Percentiles rank a stretch among this genome's conserved stretches.
phyloP scores from a whole-genome alignment of 257 asterid species.

The Plantago elongata region DNA sequence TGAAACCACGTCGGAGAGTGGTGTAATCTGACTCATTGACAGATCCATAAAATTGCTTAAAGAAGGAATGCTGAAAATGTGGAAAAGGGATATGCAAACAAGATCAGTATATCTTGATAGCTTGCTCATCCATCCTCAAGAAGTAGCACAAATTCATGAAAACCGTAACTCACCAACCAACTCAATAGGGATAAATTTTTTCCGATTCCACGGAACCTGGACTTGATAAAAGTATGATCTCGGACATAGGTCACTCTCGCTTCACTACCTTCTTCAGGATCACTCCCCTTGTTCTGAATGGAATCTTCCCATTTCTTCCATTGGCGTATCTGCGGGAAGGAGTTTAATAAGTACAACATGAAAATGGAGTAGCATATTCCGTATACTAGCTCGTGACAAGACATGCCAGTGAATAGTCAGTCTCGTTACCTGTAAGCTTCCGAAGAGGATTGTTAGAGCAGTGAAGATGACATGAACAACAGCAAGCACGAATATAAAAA shows the following conservation, averaged over 20 bases:
- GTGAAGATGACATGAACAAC: conserved; percentile 60
- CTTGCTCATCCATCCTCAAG: neutral
- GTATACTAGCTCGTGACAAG: neutral
- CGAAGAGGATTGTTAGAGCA: conserved; percentile 57
- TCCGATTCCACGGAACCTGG: conserved; percentile 37
- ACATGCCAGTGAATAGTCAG: neutral
- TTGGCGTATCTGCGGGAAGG: conserved; percentile 33
- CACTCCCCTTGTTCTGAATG: conserved; percentile 23
- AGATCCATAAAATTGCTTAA: conserved; percentile 46
- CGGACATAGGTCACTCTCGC: conserved; percentile 36
- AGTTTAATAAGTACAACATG: neutral
- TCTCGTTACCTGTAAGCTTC: conserved; percentile 47
- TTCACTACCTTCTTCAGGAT: conserved; percentile 33
- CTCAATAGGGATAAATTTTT: conserved; percentile 29
- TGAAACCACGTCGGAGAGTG: conserved; percentile 43
- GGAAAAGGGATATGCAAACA: neutral
- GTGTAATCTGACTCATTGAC: conserved; percentile 39
- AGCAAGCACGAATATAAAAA: conserved; percentile 73
- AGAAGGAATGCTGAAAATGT: conserved; percentile 36
- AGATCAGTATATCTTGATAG: neutral
- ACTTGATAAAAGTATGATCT: conserved; percentile 48
- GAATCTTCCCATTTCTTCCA: conserved; percentile 57
- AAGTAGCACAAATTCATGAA: neutral
- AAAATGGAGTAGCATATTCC: neutral
- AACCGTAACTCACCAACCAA: conserved; percentile 47